These are phyloP conservation scores for Tuber aestivum DNA, from an alignment of 495 filamentous ascomycete species.

Conservation along the genomic window DNA sequence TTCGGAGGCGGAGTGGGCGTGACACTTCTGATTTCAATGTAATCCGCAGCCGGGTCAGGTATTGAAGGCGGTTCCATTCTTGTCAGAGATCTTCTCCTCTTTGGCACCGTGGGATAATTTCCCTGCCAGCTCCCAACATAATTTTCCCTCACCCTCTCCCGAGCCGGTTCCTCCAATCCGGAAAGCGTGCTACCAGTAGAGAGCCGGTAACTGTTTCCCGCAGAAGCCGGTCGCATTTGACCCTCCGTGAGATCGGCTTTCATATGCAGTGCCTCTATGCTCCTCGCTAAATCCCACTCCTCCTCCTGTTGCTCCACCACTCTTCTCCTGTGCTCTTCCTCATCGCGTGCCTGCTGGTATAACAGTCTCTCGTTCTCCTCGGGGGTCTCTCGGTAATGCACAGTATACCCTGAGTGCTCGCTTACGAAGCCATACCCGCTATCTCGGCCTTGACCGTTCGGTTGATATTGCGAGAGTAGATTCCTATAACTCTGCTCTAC, in stretches of 20 bases:
- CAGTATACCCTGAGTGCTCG: not conserved
- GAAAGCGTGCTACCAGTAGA: slow-evolving; percentile 52
- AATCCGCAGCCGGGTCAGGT: slow-evolving; percentile 15
- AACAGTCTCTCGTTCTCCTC: not conserved
- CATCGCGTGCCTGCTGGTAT: slow-evolving; percentile 11
- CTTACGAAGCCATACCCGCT: slow-evolving; percentile 15
- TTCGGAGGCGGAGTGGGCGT: slow-evolving; percentile 47
- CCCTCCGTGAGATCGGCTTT: slow-evolving; percentile 22
- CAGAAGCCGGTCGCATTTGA: slow-evolving; percentile 21
- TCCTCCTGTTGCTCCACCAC: slow-evolving; percentile 26
- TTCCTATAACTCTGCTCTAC: slow-evolving; percentile 14
- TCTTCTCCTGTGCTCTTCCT: slow-evolving; percentile 18
- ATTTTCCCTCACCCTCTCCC: slow-evolving; percentile 43
- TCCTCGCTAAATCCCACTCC: slow-evolving; percentile 28
- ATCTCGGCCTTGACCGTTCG: slow-evolving; percentile 20
- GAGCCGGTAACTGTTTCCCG: slow-evolving; percentile 18
- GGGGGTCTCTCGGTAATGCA: not conserved
- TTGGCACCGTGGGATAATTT: slow-evolving; percentile 54
- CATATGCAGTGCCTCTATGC: slow-evolving; percentile 30
- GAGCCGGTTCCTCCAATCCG: slow-evolving; percentile 49
- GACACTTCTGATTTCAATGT: slow-evolving; percentile 35
- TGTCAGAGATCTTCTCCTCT: slow-evolving; percentile 43
- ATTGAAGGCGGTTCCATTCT: slow-evolving; percentile 28
- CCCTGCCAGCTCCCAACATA: slow-evolving; percentile 43
- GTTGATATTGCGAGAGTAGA: slow-evolving; percentile 9